Evolutionary conservation across 106 monocot species (phyloP).

Genomic region (Dendrobium nobile): DNA sequence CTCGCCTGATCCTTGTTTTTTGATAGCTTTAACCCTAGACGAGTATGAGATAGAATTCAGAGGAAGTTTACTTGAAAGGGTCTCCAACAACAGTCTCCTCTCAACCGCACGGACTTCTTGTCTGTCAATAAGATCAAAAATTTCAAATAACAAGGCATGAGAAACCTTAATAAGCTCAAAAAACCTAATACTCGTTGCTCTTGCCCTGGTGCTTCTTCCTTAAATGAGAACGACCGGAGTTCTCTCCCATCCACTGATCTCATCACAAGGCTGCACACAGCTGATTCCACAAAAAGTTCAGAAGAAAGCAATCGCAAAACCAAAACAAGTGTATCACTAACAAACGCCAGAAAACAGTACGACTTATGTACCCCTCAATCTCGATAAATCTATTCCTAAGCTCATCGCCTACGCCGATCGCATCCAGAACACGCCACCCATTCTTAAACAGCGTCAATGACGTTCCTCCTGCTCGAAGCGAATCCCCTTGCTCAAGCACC

Average conservation of each 20-base stretch:
- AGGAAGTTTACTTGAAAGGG: conserved; percentile 56
- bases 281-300: conserved; percentile 29
- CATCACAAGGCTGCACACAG: conserved; percentile 64
- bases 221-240: conserved; percentile 69
- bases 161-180: neutral
- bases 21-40: conserved; percentile 45
- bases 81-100: conserved; percentile 64
- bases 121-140: conserved; percentile 23
- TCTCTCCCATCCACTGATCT: conserved; percentile 60
- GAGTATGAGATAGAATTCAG: conserved; percentile 52
- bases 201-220: conserved; percentile 70
- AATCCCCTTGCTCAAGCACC: conserved; percentile 84
- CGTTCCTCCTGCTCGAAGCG: conserved; percentile 82
- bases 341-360: neutral
- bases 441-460: conserved; percentile 93
- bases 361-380: conserved; percentile 56
- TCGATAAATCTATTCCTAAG: conserved; percentile 55
- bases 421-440: conserved; percentile 81
- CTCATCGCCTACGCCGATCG: conserved; percentile 73
- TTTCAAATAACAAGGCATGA: neutral
- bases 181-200: neutral
- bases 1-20: conserved; percentile 25
- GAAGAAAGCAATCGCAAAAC: conserved; percentile 3
- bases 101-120: conserved; percentile 91
- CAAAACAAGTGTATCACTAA: neutral